Conservation (phyloP, 2,329 filamentous ascomycete species). For the Ascochyta rabiei region DNA sequence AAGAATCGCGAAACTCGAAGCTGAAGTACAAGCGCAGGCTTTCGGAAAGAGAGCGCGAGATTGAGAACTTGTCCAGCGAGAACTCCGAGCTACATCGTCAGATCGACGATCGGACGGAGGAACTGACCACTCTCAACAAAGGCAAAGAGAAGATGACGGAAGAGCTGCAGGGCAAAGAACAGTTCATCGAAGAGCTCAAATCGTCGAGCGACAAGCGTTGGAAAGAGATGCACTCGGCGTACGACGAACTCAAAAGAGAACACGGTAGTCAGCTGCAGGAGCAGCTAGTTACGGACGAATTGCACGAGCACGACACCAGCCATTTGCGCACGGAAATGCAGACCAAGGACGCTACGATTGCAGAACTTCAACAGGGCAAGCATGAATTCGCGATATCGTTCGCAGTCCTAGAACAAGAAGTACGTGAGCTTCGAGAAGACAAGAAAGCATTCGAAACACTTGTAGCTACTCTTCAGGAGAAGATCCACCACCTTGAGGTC, state of each 20-base stretch:
- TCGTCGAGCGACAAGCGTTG: slow-evolving; percentile 29
- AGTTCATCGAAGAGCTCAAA: slow-evolving; percentile 33
- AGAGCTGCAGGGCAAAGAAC: slow-evolving; percentile 37
- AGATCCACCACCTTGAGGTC: slow-evolving; percentile 34
- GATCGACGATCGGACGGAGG: slow-evolving; percentile 31
- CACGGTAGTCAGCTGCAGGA: slow-evolving; percentile 24
- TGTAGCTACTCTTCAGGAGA: slow-evolving; percentile 39
- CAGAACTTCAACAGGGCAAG: slow-evolving; percentile 33
- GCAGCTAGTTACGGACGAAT: slow-evolving; percentile 8
- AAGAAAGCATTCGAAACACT: slow-evolving; percentile 41
- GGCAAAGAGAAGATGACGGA: slow-evolving; percentile 29
- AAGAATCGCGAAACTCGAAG: slow-evolving; percentile 33
- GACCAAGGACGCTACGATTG: slow-evolving; percentile 35
- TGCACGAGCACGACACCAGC: slow-evolving; percentile 14
- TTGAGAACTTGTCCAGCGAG: slow-evolving; percentile 36
- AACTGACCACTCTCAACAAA: slow-evolving; percentile 31
- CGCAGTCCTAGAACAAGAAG: slow-evolving; percentile 37
- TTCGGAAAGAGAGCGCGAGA: slow-evolving; percentile 34
- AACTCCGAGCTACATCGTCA: slow-evolving; percentile 38
- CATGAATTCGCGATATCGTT: slow-evolving; percentile 33
- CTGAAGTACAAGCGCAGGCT: slow-evolving; percentile 42
- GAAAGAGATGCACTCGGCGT: slow-evolving; percentile 28
- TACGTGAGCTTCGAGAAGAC: slow-evolving; percentile 34
- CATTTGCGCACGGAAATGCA: slow-evolving; percentile 27
- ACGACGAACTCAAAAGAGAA: slow-evolving; percentile 28